phyloP scores from a whole-genome alignment of 2,329 filamentous ascomycete genomes.

The Tothia fuscella region DNA sequence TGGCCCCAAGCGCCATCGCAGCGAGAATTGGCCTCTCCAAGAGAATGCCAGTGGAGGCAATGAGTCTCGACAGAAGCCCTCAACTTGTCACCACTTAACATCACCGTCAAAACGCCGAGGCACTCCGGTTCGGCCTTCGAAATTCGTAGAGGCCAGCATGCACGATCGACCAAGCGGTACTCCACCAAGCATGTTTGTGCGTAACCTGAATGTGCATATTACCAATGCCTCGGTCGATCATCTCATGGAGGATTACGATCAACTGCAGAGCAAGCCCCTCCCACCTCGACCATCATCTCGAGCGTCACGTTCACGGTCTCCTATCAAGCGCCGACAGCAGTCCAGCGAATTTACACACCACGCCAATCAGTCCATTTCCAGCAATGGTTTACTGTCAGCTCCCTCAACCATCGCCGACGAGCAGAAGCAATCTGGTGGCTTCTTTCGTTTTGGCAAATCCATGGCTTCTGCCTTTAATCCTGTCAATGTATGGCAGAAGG shows the following conservation, averaged over 20 bases:
- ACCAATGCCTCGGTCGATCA: slow-evolving; percentile 19
- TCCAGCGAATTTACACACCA: background rate
- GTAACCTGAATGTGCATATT: slow-evolving; percentile 20
- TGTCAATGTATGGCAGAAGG: slow-evolving; percentile 34
- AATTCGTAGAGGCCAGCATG: slow-evolving; percentile 71
- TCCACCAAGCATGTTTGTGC: slow-evolving; percentile 58
- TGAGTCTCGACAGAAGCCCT: slow-evolving; percentile 7
- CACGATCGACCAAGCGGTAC: slow-evolving; percentile 62
- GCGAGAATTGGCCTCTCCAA: slow-evolving; percentile 13
- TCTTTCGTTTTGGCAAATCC: slow-evolving; percentile 44
- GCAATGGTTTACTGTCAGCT: background rate
- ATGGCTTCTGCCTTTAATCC: slow-evolving; percentile 44
- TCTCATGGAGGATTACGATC: slow-evolving; percentile 26
- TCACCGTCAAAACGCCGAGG: background rate
- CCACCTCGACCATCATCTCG: background rate
- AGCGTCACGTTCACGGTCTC: background rate
- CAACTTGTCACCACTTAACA: slow-evolving; percentile 9
- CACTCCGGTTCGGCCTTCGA: slow-evolving; percentile 41
- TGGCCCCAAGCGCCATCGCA: slow-evolving; percentile 12
- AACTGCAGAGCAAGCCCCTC: slow-evolving; percentile 2
- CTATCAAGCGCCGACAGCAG: background rate
- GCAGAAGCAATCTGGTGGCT: slow-evolving; percentile 19
- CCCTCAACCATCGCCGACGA: background rate
- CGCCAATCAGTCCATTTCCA: background rate
- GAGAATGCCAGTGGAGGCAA: slow-evolving; percentile 2